Percentiles rank a stretch among this genome's conserved stretches.
These are phyloP conservation scores for Byssothecium circinans DNA, from an alignment of 2,329 filamentous ascomycete genomes.

Conservation along the genomic window DNA sequence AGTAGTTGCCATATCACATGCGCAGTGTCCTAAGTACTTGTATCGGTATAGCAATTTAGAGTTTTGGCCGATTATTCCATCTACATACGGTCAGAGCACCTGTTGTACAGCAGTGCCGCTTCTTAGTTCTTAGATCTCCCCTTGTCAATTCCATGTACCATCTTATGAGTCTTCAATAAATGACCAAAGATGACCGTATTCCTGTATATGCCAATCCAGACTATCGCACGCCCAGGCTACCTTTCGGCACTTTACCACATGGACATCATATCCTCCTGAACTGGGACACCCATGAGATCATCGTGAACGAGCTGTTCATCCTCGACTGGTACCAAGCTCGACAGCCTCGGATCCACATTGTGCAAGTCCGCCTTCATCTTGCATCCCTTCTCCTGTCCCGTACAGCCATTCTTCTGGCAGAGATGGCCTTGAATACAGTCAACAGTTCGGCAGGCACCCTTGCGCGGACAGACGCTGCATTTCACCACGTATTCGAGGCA, in stretches of 20 bases:
- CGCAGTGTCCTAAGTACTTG: too few relatives aligned
- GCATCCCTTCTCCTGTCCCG: slow-evolving; percentile 23
- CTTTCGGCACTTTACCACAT: background rate
- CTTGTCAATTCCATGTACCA: too few relatives aligned
- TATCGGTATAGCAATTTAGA: too few relatives aligned
- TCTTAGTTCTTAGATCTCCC: too few relatives aligned
- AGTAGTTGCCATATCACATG: too few relatives aligned
- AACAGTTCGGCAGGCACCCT: slow-evolving; percentile 45
- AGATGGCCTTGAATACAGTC: slow-evolving; percentile 53
- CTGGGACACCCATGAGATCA: background rate
- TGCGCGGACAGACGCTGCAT: slow-evolving; percentile 47
- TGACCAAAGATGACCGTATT: too few relatives aligned
- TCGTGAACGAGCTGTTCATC: background rate
- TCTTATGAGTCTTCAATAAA: too few relatives aligned
- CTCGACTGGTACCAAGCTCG: slow-evolving; percentile 22
- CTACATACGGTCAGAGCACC: too few relatives aligned
- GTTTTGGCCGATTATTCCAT: too few relatives aligned
- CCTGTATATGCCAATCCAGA: too few relatives aligned
- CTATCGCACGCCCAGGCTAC: too few relatives aligned
- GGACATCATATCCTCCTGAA: background rate
- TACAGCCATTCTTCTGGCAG: slow-evolving; percentile 41
- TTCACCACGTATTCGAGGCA: slow-evolving; percentile 51
- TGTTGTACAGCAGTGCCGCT: too few relatives aligned
- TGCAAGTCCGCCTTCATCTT: slow-evolving; percentile 29
- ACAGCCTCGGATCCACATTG: slow-evolving; percentile 20